Base-by-base conservation (phyloP, 75 land plant genomes). In the Selaginella moellendorffii region DNA sequence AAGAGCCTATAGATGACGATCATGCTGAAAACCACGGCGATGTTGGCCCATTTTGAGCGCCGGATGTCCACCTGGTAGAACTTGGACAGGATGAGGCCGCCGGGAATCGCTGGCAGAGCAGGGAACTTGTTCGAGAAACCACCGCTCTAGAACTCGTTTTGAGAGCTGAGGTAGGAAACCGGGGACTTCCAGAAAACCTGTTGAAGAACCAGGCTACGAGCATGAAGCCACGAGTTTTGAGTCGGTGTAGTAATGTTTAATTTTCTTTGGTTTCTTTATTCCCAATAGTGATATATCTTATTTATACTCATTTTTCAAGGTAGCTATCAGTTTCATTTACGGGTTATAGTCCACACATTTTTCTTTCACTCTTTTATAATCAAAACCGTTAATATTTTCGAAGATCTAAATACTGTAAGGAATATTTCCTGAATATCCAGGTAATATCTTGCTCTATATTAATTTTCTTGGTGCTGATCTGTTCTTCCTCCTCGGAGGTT, bases 161-260 rank as follows among this genome's bases (percentile, higher is more conserved):
- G 46, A 67, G 74, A 90, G 52, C 74, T 77, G 2, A 90, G 17
- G 65, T 84, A 90, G 0, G 93, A 84, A 24, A 90, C 54, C 22
- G 96, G 95, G 67, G 87, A 90, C 1, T 83, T 76, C 97, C 97
- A 90, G 0, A 90, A 24, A 0, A 79, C 77, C 78, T 84, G 87
- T 18, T 64, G 67, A 90, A 87, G 65, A 74, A 90, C 2, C 96
- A 92, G 24, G 88, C 60, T 1, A 84, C 77, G 81, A 90, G 72
- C 93, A 90, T 82, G 78, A 84, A 76, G n/a, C n/a, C n/a, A n/a
- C n/a, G n/a, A n/a, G n/a, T n/a, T n/a, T n/a, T n/a, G n/a, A n/a
- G n/a, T n/a, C n/a, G n/a, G n/a, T n/a, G n/a, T n/a, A n/a, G n/a
- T n/a, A n/a, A n/a, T n/a, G n/a, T n/a, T n/a, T n/a, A n/a, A n/a